phyloP scores from a whole-genome alignment of 2,329 filamentous ascomycete genomes.

The Xylariales sp. region DNA sequence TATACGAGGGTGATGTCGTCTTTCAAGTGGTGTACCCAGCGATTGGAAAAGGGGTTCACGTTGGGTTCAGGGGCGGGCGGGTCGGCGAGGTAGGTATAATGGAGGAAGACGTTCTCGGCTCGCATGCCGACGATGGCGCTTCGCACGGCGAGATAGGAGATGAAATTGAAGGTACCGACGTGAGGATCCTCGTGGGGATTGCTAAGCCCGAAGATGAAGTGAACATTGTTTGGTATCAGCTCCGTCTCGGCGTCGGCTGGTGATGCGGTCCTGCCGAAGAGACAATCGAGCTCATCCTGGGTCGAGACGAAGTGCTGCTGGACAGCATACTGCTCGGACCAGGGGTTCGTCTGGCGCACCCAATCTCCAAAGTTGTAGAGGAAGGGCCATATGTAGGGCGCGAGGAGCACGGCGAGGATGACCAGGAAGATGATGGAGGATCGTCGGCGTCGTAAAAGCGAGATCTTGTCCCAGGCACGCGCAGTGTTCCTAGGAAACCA shows the following conservation, averaged over 20 bases:
- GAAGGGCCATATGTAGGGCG: constrained; percentile 42
- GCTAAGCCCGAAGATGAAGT: constrained; percentile 54
- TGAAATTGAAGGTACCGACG: constrained; percentile 52
- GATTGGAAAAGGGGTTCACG: constrained; percentile 50
- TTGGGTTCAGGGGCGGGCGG: constrained; percentile 50
- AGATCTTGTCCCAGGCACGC: constrained; percentile 35
- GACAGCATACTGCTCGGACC: constrained; percentile 51
- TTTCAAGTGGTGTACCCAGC: constrained; percentile 52
- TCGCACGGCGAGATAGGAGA: constrained; percentile 53
- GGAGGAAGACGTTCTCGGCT: constrained; percentile 52
- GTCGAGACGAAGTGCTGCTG: constrained; percentile 50
- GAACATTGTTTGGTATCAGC: constrained; percentile 54
- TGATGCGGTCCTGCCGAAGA: constrained; percentile 44
- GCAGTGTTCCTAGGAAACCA: constrained; percentile 24
- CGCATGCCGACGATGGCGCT: constrained; percentile 53
- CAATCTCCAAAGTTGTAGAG: constrained; percentile 47
- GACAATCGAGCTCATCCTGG: constrained; percentile 50
- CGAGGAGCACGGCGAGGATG: constrained; percentile 40
- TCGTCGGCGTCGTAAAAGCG: constrained; percentile 41
- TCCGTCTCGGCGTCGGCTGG: constrained; percentile 32
- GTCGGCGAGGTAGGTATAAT: constrained; percentile 54
- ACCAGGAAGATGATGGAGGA: constrained; percentile 36
- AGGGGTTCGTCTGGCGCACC: constrained; percentile 51
- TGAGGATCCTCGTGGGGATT: constrained; percentile 49
- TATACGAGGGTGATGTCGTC: constrained; percentile 52